Evolutionary conservation across 208 protist genomes (phyloP), one percentile per base, ranked within the genome.

Genomic region (Phytomonas sp.): DNA sequence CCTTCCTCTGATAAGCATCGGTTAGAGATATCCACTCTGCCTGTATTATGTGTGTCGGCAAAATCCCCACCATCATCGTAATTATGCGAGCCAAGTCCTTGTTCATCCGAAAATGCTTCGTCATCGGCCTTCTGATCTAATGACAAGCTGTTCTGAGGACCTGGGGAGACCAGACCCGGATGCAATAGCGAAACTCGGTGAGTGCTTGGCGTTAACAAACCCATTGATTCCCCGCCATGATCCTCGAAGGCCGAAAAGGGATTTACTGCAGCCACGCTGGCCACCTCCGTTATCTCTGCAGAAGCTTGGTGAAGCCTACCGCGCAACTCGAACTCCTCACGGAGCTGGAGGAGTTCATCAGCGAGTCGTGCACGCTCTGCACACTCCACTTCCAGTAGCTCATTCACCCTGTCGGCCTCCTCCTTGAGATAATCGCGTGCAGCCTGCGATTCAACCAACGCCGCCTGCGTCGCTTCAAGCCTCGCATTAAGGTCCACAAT

Each of bases 401-500:
- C 62, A 11, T 40, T 31, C 9, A 33, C 51, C 64, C 70, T 17
- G 15, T 56, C 61, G n/a, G 37, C 62, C 5, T 65, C 62, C 33
- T 30, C n/a, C 36, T 70, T 8, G 59, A 68, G 33, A 46, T 20
- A 30, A 28, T 60, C 43, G 8, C 40, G 61, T 17, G 43, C 51
- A 7, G 67, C 26, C 28, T 30, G n/a, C 29, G 46, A 56, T 29
- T 29, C 66, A 66, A 60, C 51, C 31, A 70, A 67, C 17, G 71
- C 34, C 34, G 72, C 51, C 62, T 64, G 51, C 53, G 11, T 23
- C 67, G 2, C 0, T 61, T 82, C 67, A 43, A 79, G 66, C 67
- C 74, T 23, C 40, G n/a, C 32, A 29, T 68, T 40, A 34, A 79
- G 60, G 56, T 65, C 66, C 26, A 67, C 60, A 33, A 76, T 76